Conservation (phyloP, 495 filamentous ascomycete genomes). For the Talaromyces proteolyticus region DNA sequence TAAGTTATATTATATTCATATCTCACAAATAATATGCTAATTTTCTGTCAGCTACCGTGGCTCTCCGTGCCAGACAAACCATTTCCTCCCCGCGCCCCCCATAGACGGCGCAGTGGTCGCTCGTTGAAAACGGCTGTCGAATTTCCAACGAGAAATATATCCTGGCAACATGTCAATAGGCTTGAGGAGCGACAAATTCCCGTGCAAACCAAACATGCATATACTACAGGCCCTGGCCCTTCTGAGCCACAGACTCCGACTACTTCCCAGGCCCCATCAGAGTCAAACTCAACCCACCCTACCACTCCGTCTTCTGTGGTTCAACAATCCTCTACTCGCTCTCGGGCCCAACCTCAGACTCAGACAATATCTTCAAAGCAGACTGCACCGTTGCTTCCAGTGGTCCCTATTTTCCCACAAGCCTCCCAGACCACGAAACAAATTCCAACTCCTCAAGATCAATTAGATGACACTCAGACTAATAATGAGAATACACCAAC, state of each 20-base stretch:
- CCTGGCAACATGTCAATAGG: conserved; percentile 6
- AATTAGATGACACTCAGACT: conserved; percentile 9
- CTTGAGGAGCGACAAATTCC: conserved; percentile 12
- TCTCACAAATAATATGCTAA: conserved; percentile 6
- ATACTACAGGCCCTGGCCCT: conserved; percentile 19
- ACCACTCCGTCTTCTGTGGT: conserved; percentile 61
- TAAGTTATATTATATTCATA: conserved; percentile 32
- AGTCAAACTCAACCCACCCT: conserved; percentile 60
- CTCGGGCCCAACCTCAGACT: conserved; percentile 28
- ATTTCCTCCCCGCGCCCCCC: conserved; percentile 53
- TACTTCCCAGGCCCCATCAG: conserved; percentile 60
- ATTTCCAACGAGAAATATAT: conserved; percentile 40
- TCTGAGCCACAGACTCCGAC: conserved; percentile 61
- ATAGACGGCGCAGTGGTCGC: conserved; percentile 34
- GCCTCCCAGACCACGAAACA: conserved; percentile 34
- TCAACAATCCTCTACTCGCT: conserved; percentile 19
- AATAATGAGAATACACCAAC: conserved; percentile 15
- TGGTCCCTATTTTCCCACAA: conserved; percentile 63
- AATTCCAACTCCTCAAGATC: conserved; percentile 20
- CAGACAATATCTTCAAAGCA: conserved; percentile 40
- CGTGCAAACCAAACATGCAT: conserved; percentile 16
- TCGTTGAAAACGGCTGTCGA: conserved; percentile 35
- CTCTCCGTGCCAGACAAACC: conserved; percentile 60
- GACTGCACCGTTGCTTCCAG: conserved; percentile 38
- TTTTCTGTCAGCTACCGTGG: conserved; percentile 65